Percentiles rank a stretch among this genome's conserved stretches.
phyloP scores from a whole-genome alignment of 176 grass and related monocot species.

The Dendrocalamus sinicus region DNA sequence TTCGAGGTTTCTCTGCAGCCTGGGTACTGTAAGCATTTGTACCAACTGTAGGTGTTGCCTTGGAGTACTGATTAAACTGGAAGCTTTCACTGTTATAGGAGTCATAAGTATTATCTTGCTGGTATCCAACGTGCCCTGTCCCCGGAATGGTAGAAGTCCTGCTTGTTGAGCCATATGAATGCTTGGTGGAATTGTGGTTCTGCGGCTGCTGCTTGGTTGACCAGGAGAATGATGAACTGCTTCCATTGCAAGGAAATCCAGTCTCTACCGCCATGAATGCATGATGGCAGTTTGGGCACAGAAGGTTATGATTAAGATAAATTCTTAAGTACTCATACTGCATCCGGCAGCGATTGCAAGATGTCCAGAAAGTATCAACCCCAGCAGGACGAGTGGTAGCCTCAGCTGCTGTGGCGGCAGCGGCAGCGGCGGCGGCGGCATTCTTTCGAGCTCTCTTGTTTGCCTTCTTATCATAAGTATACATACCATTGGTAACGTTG shows the following conservation, averaged over 20 bases:
- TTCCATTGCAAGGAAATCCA: slow-evolving; percentile 70
- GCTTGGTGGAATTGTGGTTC: slow-evolving; percentile 55
- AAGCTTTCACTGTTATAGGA: slow-evolving; percentile 64
- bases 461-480: slow-evolving; percentile 67
- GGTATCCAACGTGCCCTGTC: slow-evolving; percentile 56
- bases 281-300: slow-evolving; percentile 89
- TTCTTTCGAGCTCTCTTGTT: slow-evolving; percentile 72
- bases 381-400: slow-evolving; percentile 50
- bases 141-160: slow-evolving; percentile 60
- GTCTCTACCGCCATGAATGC: slow-evolving; percentile 87
- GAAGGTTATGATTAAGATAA: slow-evolving; percentile 90
- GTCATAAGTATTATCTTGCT: slow-evolving; percentile 67
- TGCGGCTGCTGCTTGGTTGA: slow-evolving; percentile 57
- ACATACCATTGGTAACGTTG: slow-evolving; percentile 63
- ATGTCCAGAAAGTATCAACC: slow-evolving; percentile 88
- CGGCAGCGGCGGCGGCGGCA: slow-evolving; percentile 15
- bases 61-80: slow-evolving; percentile 62
- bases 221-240: slow-evolving; percentile 64
- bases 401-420: slow-evolving; percentile 14
- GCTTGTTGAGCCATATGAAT: slow-evolving; percentile 59
- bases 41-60: slow-evolving; percentile 42
- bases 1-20: slow-evolving; percentile 43
- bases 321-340: slow-evolving; percentile 92
- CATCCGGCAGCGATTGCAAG: slow-evolving; percentile 88
- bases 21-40: slow-evolving; percentile 55